Evolutionary conservation across 805 yeast genomes (phyloP).

Genomic region (Hanseniaspora lindneri): DNA sequence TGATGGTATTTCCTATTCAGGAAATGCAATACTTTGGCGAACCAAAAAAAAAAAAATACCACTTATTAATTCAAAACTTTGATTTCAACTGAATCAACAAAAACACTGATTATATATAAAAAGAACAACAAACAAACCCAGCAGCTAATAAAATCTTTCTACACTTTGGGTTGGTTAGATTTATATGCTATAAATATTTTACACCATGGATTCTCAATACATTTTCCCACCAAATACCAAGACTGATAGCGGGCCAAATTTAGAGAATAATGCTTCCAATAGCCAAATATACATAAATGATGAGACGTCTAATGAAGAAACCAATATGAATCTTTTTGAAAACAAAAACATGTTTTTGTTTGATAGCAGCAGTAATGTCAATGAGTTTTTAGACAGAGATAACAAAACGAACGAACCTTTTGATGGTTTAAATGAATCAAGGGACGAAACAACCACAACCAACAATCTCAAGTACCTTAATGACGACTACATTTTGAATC

Average conservation of each 20-base stretch:
- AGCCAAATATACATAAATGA: conserved; percentile 10
- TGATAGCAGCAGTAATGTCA: background rate
- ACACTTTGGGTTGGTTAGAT: too few relatives aligned
- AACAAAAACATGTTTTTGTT: conserved; percentile 8
- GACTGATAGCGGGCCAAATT: background rate
- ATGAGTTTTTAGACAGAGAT: too few relatives aligned
- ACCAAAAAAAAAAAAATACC: too few relatives aligned
- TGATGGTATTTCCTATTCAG: background rate
- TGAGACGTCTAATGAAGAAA: conserved; percentile 7
- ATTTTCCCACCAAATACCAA: background rate
- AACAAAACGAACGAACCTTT: too few relatives aligned
- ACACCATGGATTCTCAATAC: background rate
- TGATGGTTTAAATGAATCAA: too few relatives aligned
- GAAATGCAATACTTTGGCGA: too few relatives aligned
- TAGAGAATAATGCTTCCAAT: background rate
- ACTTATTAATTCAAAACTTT: too few relatives aligned
- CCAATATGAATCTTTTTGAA: conserved; percentile 8
- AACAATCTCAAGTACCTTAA: conserved; percentile 8
- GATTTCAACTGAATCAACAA: background rate
- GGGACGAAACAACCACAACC: too few relatives aligned
- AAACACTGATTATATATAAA: too few relatives aligned
- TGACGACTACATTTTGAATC: conserved; percentile 11
- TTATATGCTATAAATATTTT: too few relatives aligned
- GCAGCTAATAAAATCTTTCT: too few relatives aligned
- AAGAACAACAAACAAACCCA: too few relatives aligned